phyloP scores from a whole-genome alignment of 176 grass and related monocot species.

The Zea luxurians region DNA sequence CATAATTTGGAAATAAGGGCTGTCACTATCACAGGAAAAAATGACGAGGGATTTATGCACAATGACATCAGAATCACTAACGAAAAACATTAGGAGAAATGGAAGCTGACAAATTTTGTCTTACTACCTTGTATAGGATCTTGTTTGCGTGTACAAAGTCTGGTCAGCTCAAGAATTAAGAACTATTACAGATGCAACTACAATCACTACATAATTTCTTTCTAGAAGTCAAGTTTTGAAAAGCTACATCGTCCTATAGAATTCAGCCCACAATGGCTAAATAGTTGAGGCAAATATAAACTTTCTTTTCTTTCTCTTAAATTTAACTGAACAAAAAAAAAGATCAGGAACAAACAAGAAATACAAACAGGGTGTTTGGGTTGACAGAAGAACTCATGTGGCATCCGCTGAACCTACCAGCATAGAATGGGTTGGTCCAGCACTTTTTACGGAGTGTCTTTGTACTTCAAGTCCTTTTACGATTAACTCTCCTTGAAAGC shows the following conservation, averaged over 20 bases:
- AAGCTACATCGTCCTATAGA: neutral
- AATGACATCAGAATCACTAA: conserved; percentile 12
- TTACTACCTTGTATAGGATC: neutral
- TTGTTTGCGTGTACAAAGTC: neutral
- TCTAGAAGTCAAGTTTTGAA: neutral
- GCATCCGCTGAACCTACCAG: neutral
- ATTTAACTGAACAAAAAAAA: neutral
- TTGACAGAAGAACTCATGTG: neutral
- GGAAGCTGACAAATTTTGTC: conserved; percentile 24
- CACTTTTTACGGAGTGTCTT: neutral
- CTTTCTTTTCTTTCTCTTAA: conserved; percentile 6
- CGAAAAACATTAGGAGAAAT: neutral
- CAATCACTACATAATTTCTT: neutral
- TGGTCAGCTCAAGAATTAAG: neutral
- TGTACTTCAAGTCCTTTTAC: neutral
- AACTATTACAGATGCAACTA: neutral
- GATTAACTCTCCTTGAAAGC: neutral
- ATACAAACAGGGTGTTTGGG: neutral
- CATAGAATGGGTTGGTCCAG: neutral
- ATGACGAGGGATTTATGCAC: conserved; percentile 16
- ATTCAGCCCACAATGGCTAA: neutral
- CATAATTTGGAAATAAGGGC: neutral
- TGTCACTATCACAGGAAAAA: conserved; percentile 2
- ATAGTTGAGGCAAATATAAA: neutral
- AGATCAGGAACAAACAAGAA: neutral